Base-by-base conservation (phyloP, 371 early-diverging fungal species). In the Lichtheimia ornata region DNA sequence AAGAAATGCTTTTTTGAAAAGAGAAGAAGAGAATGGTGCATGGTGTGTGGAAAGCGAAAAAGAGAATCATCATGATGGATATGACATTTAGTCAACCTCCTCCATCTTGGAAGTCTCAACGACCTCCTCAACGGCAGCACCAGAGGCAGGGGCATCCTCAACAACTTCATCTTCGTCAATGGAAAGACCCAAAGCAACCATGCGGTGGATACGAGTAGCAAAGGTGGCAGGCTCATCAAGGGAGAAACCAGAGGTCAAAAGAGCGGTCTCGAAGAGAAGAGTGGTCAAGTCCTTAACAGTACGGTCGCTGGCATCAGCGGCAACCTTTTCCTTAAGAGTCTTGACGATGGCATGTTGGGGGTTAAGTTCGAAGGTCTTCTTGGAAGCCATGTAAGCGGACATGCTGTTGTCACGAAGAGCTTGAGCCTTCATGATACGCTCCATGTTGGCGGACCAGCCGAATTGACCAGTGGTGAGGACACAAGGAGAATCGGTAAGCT, bases 371-470 rank as follows among this genome's bases (percentile, higher is more conserved):
- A 99, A 84, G 55, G 94, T 97, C 92, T 97, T 97, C 94, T 99
- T 99, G 75, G 92, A 91, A 42, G 93, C 94, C 97, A 97, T 96
- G 93, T 97, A 97, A 50, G 91, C 81, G 50, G 94, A 90, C 97
- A 97, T 97, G 70, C 91, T 89, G 51, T 89, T 86, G 82, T 99
- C 97, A 76, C 97, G 94, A 68, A 97, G 90, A 45, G 99, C 97
- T 85, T 99, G 99, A 50, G 98, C 95, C 87, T 94, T 96, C 97
- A 99, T 98, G 90, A 99, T 98, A 83, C 97, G 93, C 84, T 99
- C 99, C 97, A 97, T 97, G 91, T 97, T 97, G 74, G 96, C 97
- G 41, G 98, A 94, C 96, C 98, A 97, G 60, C 98, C 98, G 72
- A 94, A 97, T 77, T 97, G 96, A 63, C 96, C 95, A 54, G 99